Conservation (phyloP, 352 stramenopile genomes). For the Globisporangium apiculatum region DNA sequence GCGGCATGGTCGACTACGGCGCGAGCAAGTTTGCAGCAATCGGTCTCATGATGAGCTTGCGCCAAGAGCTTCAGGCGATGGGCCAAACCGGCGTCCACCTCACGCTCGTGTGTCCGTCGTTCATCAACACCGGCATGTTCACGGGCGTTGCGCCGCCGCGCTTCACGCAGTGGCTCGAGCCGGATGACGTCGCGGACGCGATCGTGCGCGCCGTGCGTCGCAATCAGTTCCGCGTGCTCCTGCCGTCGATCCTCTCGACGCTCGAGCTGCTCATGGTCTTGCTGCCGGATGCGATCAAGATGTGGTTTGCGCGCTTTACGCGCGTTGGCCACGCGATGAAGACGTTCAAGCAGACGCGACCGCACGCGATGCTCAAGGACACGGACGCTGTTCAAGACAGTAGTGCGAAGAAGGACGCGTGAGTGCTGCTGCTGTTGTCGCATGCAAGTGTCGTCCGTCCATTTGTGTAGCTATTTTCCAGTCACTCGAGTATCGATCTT, state of each 20-base stretch:
- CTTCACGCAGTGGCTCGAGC: conserved; percentile 33
- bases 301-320: conserved; percentile 29
- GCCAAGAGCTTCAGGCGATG: conserved; percentile 41
- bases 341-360: conserved; percentile 42
- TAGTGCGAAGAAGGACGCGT: not conserved
- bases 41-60: conserved; percentile 34
- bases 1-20: conserved; percentile 35
- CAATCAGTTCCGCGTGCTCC: conserved; percentile 37
- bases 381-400: not conserved
- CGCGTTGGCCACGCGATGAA: conserved; percentile 37
- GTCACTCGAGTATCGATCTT: no score
- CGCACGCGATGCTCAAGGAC: conserved; percentile 24
- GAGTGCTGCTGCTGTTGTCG: no score
- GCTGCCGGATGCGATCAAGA: conserved; percentile 32
- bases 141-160: conserved; percentile 31
- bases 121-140: conserved; percentile 63
- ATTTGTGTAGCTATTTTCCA: no score
- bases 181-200: conserved; percentile 34
- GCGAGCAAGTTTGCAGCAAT: conserved; percentile 35
- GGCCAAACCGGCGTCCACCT: conserved; percentile 31
- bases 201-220: conserved; percentile 40
- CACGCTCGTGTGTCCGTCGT: conserved; percentile 49
- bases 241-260: conserved; percentile 22
- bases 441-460: no score
- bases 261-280: conserved; percentile 27